Conservation (phyloP, 2,329 filamentous ascomycete genomes). For the Graphilbum sp. region DNA sequence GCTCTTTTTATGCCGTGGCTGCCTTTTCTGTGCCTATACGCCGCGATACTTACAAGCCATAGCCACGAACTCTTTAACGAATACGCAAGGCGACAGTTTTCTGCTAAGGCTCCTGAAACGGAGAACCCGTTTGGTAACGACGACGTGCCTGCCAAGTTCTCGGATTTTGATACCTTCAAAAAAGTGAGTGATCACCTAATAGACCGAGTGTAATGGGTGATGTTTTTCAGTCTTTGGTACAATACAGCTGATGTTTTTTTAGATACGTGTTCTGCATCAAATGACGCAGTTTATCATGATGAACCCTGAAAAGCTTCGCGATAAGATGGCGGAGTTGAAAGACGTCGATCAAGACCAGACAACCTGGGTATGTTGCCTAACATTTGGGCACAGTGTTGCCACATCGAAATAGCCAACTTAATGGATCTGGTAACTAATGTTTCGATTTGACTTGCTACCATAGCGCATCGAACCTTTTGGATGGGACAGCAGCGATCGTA, state of each 20-base stretch:
- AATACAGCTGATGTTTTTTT: neutral
- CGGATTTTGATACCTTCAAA: slow-evolving; percentile 64
- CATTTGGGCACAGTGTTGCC: too few relatives aligned
- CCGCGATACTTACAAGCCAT: neutral
- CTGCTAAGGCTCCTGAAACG: slow-evolving; percentile 57
- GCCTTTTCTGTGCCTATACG: neutral
- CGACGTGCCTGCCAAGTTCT: slow-evolving; percentile 57
- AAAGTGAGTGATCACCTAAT: too few relatives aligned
- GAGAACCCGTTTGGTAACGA: slow-evolving; percentile 70
- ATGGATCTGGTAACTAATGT: too few relatives aligned
- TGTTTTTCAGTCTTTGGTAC: too few relatives aligned
- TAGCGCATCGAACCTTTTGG: slow-evolving; percentile 68
- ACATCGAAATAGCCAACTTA: too few relatives aligned
- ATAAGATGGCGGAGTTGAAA: slow-evolving; percentile 68
- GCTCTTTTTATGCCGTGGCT: slow-evolving; percentile 2
- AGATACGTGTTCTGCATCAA: slow-evolving; percentile 66
- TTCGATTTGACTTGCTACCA: too few relatives aligned
- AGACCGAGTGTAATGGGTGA: too few relatives aligned
- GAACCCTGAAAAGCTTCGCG: slow-evolving; percentile 72
- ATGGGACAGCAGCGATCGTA: slow-evolving; percentile 75
- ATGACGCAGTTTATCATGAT: slow-evolving; percentile 79
- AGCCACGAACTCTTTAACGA: slow-evolving; percentile 85
- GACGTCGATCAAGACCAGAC: slow-evolving; percentile 77
- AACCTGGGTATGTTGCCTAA: slow-evolving; percentile 59
- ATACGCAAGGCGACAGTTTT: slow-evolving; percentile 77